Base-by-base conservation (phyloP, 2,329 filamentous ascomycete species). In the Fusarium marasasianum region DNA sequence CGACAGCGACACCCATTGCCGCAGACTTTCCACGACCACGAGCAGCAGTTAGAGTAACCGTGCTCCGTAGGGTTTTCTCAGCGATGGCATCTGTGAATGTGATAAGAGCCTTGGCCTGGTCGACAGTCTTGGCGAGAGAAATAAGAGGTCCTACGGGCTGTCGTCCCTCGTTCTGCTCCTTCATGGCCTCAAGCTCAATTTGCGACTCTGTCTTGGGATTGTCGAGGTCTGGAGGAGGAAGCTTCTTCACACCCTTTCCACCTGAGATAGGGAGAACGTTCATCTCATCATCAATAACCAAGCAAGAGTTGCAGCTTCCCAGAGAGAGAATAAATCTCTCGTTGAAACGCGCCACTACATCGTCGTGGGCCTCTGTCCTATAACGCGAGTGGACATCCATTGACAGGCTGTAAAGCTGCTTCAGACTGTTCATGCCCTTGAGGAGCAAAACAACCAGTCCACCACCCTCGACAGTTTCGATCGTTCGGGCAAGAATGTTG, bases 311-410 rank as follows among this genome's bases (percentile, higher is more conserved):
- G 85, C 96, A 99, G 82, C 94, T 93, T n/a, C 96, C 96, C 14
- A 99, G 88, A 0, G 96, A 98, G 61, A 99, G 86, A 33, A 99
- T 94, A 81, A 99, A 99, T 24, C 96, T 91, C 86, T 99, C 96
- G 84, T 99, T 99, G 88, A 99, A 99, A 69, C 96, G 90, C 55
- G 96, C 95, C 44, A 96, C 93, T 44, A 99, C 96, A 83, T 99
- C 96, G 74, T 93, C 92, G 81, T 99, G 95, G 5, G 96, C 96
- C 83, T 99, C 97, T 26, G 96, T 99, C 68, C 96, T 90, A 86
- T 98, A 99, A 81, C 96, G 90, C 62, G 95, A 95, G 85, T 99
- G 97, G 56, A 98, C 93, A 80, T 99, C 97, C 97, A 99, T 99
- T 37, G 94, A 95, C 80, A 99, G 83, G 53, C 94, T 97, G 85